Evolutionary conservation across 371 early-diverging fungal species (phyloP).

Genomic region (Mortierella polycephala): DNA sequence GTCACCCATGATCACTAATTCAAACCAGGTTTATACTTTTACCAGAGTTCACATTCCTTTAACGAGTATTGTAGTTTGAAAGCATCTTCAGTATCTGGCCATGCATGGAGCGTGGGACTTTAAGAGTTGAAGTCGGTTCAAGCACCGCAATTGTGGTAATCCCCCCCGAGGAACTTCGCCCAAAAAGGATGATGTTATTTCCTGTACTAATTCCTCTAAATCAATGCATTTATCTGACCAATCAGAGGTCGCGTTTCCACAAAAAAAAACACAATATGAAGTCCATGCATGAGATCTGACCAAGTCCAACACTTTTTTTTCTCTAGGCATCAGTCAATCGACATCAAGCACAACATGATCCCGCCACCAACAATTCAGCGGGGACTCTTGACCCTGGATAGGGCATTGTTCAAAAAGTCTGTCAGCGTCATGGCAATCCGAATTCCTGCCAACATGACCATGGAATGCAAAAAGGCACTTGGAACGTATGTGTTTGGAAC

Average conservation of each 20-base stretch:
- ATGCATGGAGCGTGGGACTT: no score
- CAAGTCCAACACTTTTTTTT: background rate
- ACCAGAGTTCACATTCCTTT: background rate
- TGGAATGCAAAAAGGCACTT: constrained; percentile 62
- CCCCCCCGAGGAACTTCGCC: no score
- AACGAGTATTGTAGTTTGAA: no score
- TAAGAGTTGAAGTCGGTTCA: no score
- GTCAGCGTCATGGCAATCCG: constrained; percentile 68
- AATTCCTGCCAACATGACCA: constrained; percentile 72
- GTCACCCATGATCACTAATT: background rate
- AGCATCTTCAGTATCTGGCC: no score
- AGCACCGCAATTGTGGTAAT: no score
- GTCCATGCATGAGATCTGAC: background rate
- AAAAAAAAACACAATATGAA: background rate
- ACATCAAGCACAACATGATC: constrained; percentile 25
- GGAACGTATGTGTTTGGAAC: constrained; percentile 53
- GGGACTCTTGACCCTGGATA: constrained; percentile 68
- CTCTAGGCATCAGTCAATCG: background rate
- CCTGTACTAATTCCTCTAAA: no score
- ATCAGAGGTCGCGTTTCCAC: background rate
- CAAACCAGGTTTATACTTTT: background rate
- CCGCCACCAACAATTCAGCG: constrained; percentile 56
- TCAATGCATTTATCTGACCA: no score
- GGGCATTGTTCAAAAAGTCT: constrained; percentile 67
- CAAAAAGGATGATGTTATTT: no score